A percentile compares a stretch with the other conserved stretches of the same genome.
phyloP scores from a whole-genome alignment of 2,329 filamentous ascomycete species.

The Samsoniella hepiali region DNA sequence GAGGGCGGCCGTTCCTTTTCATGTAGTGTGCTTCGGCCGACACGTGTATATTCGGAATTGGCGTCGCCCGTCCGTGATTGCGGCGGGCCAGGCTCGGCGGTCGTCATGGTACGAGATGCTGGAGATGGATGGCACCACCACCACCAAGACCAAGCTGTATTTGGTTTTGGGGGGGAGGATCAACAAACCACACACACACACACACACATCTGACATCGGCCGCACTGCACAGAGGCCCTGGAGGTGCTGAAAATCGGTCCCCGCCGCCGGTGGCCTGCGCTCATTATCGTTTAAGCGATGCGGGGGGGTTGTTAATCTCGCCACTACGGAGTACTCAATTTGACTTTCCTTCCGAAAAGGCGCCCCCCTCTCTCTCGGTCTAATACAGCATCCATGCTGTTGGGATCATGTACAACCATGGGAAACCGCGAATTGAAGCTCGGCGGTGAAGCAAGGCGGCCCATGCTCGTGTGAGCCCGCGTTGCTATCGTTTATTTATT shows the following conservation, averaged over 20 bases:
- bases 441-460: too few relatives aligned
- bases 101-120: not conserved
- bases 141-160: too few relatives aligned
- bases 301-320: not conserved
- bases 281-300: not conserved
- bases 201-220: not conserved
- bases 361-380: too few relatives aligned
- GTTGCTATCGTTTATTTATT: too few relatives aligned
- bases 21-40: not conserved
- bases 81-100: not conserved
- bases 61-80: not conserved
- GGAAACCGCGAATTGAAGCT: too few relatives aligned
- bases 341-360: not conserved
- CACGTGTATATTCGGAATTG: too few relatives aligned
- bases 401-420: too few relatives aligned
- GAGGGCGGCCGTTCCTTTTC: not conserved
- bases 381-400: too few relatives aligned
- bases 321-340: not conserved
- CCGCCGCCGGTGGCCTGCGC: not conserved
- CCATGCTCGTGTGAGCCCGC: too few relatives aligned
- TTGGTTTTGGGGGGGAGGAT: not conserved
- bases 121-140: slow-evolving; percentile 7
- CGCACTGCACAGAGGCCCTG: not conserved
- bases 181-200: not conserved
- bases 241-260: slow-evolving; percentile 1